Percentiles rank a stretch among this genome's conserved stretches.
These are phyloP conservation scores for Xylariaceae sp. DNA, from an alignment of 2,329 filamentous ascomycete genomes.

Conservation along the genomic window DNA sequence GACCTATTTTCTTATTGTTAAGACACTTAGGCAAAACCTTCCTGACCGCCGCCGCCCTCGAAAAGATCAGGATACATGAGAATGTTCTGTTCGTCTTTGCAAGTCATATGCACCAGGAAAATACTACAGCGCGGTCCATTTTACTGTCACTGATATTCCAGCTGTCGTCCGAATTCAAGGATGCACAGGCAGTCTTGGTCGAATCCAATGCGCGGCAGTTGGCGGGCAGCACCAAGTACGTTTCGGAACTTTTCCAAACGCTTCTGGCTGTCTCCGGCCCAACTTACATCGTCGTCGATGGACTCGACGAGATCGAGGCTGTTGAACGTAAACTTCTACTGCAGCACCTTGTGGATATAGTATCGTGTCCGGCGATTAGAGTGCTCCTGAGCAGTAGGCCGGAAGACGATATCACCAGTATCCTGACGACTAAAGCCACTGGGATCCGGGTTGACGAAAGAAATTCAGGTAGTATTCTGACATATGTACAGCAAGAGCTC, in stretches of 20 bases:
- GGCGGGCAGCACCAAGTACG: slow-evolving; percentile 17
- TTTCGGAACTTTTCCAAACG: slow-evolving; percentile 23
- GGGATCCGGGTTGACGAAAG: slow-evolving; percentile 4
- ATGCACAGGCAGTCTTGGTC: slow-evolving; percentile 22
- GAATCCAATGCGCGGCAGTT: slow-evolving; percentile 14
- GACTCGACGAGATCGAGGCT: slow-evolving; percentile 30
- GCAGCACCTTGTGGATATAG: slow-evolving; percentile 9
- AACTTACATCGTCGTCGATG: slow-evolving; percentile 28
- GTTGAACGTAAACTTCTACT: slow-evolving; percentile 16
- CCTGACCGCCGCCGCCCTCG: slow-evolving; percentile 8
- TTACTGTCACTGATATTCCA: slow-evolving; percentile 23
- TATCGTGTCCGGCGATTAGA: slow-evolving; percentile 12
- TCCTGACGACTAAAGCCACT: slow-evolving; percentile 6
- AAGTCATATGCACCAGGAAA: slow-evolving; percentile 9
- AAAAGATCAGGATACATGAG: slow-evolving; percentile 1
- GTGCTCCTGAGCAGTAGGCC: slow-evolving; percentile 26
- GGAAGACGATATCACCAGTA: slow-evolving; percentile 23
- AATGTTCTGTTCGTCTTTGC: slow-evolving; percentile 17
- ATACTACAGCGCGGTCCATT: slow-evolving; percentile 13
- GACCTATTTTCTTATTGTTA: too few relatives aligned
- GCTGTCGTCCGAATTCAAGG: slow-evolving; percentile 15
- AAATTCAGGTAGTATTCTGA: slow-evolving; percentile 23
- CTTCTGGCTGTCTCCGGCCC: slow-evolving; percentile 19
- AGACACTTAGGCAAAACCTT: too few relatives aligned
- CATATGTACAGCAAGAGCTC: slow-evolving; percentile 16